Evolutionary conservation across 441 rosid genomes (phyloP), one percentile per base, ranked within the genome.

Genomic region (Populus hybrid): DNA sequence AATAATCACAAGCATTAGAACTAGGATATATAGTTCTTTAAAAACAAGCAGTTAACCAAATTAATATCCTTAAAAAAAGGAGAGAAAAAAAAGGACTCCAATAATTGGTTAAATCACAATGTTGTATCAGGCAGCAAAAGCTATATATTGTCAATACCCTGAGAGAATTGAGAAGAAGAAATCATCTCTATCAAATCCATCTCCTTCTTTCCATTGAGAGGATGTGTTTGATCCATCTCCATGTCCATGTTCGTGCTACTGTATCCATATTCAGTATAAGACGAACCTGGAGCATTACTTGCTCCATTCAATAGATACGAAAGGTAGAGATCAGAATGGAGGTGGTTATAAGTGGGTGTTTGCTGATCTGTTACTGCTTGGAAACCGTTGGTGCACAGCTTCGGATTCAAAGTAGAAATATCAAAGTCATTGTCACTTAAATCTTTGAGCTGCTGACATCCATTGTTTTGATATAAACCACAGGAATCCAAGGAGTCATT

Each of bases 171-270:
- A 81, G 87, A 84, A 76, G 86, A 87, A 78, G 87, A 88, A 70
- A 93, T 77, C 98, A 94, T 93, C 88, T 93, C 98, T 38, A 93
- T 89, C 92, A 93, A 83, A 84, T 94, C 98, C 94, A 93, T 93
- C 81, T 94, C 97, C 78, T 83, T 87, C 74, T 71, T 85, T 75
- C 81, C 88, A 29, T 75, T 74, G 1, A 6, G 24, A 31, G 83
- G 63, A 42, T 75, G 71, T 59, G 68, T 83, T 56, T 87, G 87
- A 74, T 81, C 79, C 38, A 70, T 70, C 68, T 72, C 61, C 69
- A 69, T 29, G 31, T 81, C 69, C 81, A 56, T 63, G 61, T 74
- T 69, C 73, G 66, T 29, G 38, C 29, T 65, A 20, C 4, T 56
- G 18, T 72, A 63, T 31, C 80, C 85, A 72, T 36, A 16, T 59